Evolutionary conservation across 2,329 filamentous ascomycete genomes (phyloP), one percentile per base, ranked within the genome.

Genomic region (Coniochaeta sp.): DNA sequence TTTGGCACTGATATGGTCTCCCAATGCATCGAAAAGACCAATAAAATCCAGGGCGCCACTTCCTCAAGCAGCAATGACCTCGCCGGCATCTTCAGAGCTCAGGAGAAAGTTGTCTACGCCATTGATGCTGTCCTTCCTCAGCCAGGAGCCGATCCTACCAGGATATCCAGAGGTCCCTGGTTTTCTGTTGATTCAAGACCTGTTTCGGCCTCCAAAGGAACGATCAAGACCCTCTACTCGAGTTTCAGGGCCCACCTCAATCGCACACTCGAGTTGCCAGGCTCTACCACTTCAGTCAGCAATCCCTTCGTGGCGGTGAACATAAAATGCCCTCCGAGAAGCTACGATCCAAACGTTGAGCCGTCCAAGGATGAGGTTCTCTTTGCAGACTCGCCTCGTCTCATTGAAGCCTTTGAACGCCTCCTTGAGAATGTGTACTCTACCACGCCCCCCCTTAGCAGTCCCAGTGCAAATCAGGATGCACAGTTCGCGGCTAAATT

Each of bases 271-370:
- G n/a, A 42, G 10, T n/a, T 7, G 4, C 7, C 19, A 9, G 16
- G 22, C 32, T 44, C 42, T 26, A 57, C 2, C 44, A 50, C 60
- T 16, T 30, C 63, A 10, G 64, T 77, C 24, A 78, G 76, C 19
- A 80, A 83, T 57, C 79, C 81, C 0, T 91, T 92, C 67, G 71
- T 91, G 44, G 79, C 79, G 44, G 71, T 93, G 40, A 81, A 85
- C 60, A 84, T 93, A 32, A 70, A 70, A 16, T 92, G 88, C 66
- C 80, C 84, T 0, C 68, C 75, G 1, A 79, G 79, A 30, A 86
- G 78, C 61, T 93, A 93, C 66, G 89, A 93, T 71, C 77, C 81
- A 1, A 93, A 92, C 64, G 72, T 92, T 6, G 85, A 91, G 62
- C 83, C 89, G 3, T 77, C 84, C 3, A 93, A 93, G 68, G 85